Conservation (phyloP, 495 filamentous ascomycete species). For the Aspergillus ostianus region DNA sequence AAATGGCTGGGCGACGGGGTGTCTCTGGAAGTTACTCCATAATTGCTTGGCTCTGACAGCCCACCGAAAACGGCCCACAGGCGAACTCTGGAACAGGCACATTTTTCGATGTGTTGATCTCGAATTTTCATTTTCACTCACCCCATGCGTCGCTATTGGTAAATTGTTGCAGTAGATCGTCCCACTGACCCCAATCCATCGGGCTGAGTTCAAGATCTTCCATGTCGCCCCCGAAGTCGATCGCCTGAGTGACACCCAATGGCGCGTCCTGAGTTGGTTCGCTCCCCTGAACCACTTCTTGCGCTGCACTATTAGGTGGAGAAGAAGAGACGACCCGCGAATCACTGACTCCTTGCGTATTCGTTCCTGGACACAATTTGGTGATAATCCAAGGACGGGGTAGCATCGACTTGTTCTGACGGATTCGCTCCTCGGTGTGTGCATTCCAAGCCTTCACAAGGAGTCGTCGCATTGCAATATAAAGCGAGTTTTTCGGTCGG, state of each 20-base stretch:
- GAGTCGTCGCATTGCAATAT: slow-evolving; percentile 34
- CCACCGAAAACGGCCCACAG: neutral
- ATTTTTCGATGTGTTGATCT: neutral
- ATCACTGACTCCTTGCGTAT: neutral
- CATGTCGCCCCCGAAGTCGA: neutral
- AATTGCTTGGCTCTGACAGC: neutral
- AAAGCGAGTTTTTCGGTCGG: slow-evolving; percentile 26
- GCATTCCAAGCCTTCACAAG: slow-evolving; percentile 39
- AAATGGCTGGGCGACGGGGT: neutral
- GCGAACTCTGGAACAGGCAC: neutral
- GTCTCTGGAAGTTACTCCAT: neutral
- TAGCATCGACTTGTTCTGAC: slow-evolving; percentile 16
- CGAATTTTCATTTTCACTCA: neutral
- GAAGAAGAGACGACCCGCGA: neutral
- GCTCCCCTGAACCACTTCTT: slow-evolving; percentile 1
- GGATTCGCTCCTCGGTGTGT: slow-evolving; percentile 28
- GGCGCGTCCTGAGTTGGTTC: slow-evolving; percentile 12
- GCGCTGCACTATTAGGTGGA: neutral
- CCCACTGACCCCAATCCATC: slow-evolving; percentile 38
- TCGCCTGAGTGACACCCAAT: neutral
- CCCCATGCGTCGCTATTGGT: slow-evolving; percentile 1
- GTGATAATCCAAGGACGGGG: slow-evolving; percentile 27
- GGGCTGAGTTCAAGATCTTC: slow-evolving; percentile 24
- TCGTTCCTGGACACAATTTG: slow-evolving; percentile 2
- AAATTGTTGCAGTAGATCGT: slow-evolving; percentile 30